These are phyloP conservation scores for Phytophthora brassicae DNA, from an alignment of 352 stramenopile species.

Conservation along the genomic window DNA sequence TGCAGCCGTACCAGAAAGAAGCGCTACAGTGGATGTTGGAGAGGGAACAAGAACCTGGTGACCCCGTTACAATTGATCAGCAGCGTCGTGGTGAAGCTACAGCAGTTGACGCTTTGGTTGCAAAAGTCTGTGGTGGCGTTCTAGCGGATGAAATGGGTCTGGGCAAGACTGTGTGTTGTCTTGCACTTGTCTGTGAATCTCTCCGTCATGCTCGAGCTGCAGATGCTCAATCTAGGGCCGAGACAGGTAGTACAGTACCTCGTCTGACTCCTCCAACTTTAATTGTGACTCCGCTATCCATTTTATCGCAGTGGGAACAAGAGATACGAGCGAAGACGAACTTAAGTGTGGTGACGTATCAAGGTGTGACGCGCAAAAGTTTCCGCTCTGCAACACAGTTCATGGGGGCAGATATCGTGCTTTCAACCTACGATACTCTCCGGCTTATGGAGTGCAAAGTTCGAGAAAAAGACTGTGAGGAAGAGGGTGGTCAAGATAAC, in stretches of 20 bases:
- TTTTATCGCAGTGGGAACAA: slow-evolving; percentile 84
- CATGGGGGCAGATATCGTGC: slow-evolving; percentile 75
- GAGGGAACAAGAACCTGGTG: slow-evolving; percentile 40
- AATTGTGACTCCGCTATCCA: slow-evolving; percentile 83
- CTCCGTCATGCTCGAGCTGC: slow-evolving; percentile 43
- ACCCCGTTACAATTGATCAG: slow-evolving; percentile 33
- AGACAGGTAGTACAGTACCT: slow-evolving; percentile 32
- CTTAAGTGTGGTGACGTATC: slow-evolving; percentile 73
- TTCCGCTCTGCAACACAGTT: slow-evolving; percentile 72
- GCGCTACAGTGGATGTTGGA: slow-evolving; percentile 90
- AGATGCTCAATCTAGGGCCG: slow-evolving; percentile 26
- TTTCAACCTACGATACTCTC: slow-evolving; percentile 83
- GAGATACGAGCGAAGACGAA: slow-evolving; percentile 83
- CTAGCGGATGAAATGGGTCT: slow-evolving; percentile 90
- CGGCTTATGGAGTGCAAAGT: slow-evolving; percentile 74
- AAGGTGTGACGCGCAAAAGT: slow-evolving; percentile 61
- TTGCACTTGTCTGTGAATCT: slow-evolving; percentile 77
- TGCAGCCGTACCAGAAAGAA: slow-evolving; percentile 81
- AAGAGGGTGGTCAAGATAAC: slow-evolving; percentile 20
- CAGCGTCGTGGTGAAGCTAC: slow-evolving; percentile 32
- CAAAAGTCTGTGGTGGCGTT: slow-evolving; percentile 70
- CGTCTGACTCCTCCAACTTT: slow-evolving; percentile 60
- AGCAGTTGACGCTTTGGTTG: slow-evolving; percentile 38
- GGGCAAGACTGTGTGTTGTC: slow-evolving; percentile 90
- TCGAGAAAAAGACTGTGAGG: slow-evolving; percentile 26